Evolutionary conservation across 768 basidiomycete species (phyloP).

Genomic region (Termitomyces sp.): DNA sequence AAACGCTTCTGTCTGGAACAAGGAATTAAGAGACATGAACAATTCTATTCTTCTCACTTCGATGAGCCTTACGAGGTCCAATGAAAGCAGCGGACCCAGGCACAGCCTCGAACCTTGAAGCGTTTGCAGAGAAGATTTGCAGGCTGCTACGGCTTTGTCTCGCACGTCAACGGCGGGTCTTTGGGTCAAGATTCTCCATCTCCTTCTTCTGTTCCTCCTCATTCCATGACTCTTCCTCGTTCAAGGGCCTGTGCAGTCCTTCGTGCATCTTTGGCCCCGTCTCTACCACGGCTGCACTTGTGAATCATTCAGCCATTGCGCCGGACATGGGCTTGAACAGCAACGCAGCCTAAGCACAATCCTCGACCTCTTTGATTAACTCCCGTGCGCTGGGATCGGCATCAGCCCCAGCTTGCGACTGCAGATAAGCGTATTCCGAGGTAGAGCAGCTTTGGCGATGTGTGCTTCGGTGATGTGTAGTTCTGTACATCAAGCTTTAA

Average conservation of each 20-base stretch:
- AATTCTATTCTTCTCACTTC: constrained; percentile 71
- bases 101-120: no score
- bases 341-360: constrained; percentile 81
- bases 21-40: constrained; percentile 68
- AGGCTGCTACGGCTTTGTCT: no score
- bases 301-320: constrained; percentile 33
- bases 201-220: no score
- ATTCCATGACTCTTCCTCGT: no score
- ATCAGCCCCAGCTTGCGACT: constrained; percentile 54
- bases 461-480: constrained; percentile 67
- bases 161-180: no score
- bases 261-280: no score
- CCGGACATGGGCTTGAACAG: constrained; percentile 90
- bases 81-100: constrained; percentile 41
- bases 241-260: no score
- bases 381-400: constrained; percentile 54
- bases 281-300: no score
- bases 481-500: constrained; percentile 52
- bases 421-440: constrained; percentile 81
- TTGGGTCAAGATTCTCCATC: no score
- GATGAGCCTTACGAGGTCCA: constrained; percentile 51
- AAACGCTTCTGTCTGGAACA: constrained; percentile 44
- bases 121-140: no score
- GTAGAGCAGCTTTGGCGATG: constrained; percentile 47
- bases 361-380: constrained; percentile 77